Evolutionary conservation across 2,329 filamentous ascomycete species (phyloP).

Genomic region (Sarocladium oryzae): DNA sequence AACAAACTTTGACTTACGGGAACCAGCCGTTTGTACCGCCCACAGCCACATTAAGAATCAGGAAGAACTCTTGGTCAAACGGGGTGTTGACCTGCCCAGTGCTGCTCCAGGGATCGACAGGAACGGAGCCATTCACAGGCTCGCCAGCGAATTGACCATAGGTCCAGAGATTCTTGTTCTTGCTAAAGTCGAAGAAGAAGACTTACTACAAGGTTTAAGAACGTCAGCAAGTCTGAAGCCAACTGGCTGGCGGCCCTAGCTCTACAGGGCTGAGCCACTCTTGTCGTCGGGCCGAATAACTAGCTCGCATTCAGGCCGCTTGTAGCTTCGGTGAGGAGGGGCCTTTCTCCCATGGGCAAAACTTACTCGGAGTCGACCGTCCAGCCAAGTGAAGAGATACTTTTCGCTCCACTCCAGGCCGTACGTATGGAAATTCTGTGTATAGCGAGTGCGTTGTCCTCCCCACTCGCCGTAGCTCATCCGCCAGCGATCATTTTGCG

Average conservation of each 20-base stretch:
- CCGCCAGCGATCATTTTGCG: constrained; percentile 6
- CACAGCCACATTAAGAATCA: constrained; percentile 46
- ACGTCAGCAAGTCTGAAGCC: neutral
- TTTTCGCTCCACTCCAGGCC: constrained; percentile 46
- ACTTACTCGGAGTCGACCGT: constrained; percentile 25
- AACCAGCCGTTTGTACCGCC: constrained; percentile 44
- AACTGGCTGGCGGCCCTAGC: too few species aligned
- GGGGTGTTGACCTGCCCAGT: constrained; percentile 34
- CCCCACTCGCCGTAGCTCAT: constrained; percentile 8
- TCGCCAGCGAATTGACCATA: constrained; percentile 33
- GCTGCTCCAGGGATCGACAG: constrained; percentile 37
- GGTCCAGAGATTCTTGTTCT: constrained; percentile 19
- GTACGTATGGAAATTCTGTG: constrained; percentile 41
- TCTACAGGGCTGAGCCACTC: too few species aligned
- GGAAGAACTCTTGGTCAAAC: constrained; percentile 45
- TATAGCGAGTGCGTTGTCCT: constrained; percentile 18
- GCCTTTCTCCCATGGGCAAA: too few species aligned
- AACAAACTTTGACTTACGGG: constrained; percentile 28
- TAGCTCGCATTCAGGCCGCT: too few species aligned
- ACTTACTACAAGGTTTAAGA: constrained; percentile 25
- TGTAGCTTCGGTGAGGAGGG: too few species aligned
- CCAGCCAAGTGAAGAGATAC: constrained; percentile 48
- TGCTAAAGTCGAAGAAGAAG: constrained; percentile 29
- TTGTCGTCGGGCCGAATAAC: too few species aligned
- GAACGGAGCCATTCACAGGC: constrained; percentile 32